phyloP scores from a whole-genome alignment of 2,329 filamentous ascomycete species.

The Scedosporium apiospermum region DNA sequence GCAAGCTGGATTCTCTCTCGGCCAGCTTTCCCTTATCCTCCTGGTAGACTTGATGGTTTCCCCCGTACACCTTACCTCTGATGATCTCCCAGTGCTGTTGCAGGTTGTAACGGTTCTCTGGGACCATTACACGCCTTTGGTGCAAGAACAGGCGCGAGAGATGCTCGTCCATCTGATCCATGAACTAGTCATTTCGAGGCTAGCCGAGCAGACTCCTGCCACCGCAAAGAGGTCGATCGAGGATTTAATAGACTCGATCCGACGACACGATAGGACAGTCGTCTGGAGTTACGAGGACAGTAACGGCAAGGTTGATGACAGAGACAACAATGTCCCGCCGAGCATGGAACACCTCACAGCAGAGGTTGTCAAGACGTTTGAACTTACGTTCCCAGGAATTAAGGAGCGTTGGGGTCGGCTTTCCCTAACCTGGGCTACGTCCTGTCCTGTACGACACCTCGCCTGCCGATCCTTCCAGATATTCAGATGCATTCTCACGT shows the following conservation, averaged over 20 bases:
- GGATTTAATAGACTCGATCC: slow-evolving; percentile 76
- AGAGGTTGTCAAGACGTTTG: slow-evolving; percentile 78
- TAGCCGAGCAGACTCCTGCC: slow-evolving; percentile 58
- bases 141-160: slow-evolving; percentile 92
- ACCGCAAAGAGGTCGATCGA: slow-evolving; percentile 68
- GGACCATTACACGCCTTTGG: slow-evolving; percentile 93
- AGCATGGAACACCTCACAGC: slow-evolving; percentile 80
- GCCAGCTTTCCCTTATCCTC: slow-evolving; percentile 85
- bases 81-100: slow-evolving; percentile 75
- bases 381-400: slow-evolving; percentile 72
- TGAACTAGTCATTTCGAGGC: slow-evolving; percentile 73
- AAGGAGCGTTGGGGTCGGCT: slow-evolving; percentile 87
- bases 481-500: slow-evolving; percentile 86
- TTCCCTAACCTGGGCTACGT: slow-evolving; percentile 91
- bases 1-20: slow-evolving; percentile 81
- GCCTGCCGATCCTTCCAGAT: slow-evolving; percentile 97
- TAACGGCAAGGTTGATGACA: slow-evolving; percentile 65
- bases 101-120: slow-evolving; percentile 90
- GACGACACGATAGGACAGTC: slow-evolving; percentile 72
- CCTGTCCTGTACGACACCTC: slow-evolving; percentile 87
- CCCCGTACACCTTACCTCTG: slow-evolving; percentile 67
- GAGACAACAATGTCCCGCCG: slow-evolving; percentile 70
- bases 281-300: slow-evolving; percentile 94
- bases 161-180: slow-evolving; percentile 98
- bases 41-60: slow-evolving; percentile 95